These are phyloP conservation scores for Ascoidea tarda DNA, from an alignment of 805 yeast species.

Conservation along the genomic window DNA sequence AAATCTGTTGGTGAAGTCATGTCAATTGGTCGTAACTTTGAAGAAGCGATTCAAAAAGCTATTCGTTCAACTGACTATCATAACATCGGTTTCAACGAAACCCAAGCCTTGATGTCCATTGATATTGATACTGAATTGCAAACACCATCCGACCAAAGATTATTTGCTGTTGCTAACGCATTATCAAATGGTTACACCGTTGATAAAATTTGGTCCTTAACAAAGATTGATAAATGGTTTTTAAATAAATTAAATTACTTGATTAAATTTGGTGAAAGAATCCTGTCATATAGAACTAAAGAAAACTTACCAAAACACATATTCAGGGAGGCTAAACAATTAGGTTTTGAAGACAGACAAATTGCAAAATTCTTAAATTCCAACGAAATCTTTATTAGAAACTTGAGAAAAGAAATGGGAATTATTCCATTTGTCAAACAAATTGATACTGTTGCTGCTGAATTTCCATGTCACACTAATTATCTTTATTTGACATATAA, in stretches of 20 bases:
- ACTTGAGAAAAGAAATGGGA: constrained; percentile 76
- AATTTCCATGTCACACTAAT: constrained; percentile 93
- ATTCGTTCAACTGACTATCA: constrained; percentile 93
- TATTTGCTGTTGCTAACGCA: constrained; percentile 95
- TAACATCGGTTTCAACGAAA: constrained; percentile 84
- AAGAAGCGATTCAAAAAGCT: constrained; percentile 96
- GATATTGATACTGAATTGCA: constrained; percentile 88
- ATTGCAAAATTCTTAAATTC: constrained; percentile 80
- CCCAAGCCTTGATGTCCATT: constrained; percentile 75
- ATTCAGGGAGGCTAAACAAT: constrained; percentile 81
- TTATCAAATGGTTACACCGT: constrained; percentile 79
- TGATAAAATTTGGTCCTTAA: constrained; percentile 80
- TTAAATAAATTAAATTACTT: constrained; percentile 71
- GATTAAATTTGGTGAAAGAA: constrained; percentile 53
- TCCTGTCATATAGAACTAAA: constrained; percentile 40
- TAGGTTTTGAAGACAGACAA: constrained; percentile 95
- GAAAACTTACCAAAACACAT: constrained; percentile 44
- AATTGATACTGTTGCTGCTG: constrained; percentile 98
- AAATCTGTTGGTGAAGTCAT: constrained; percentile 98
- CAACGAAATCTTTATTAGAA: constrained; percentile 85
- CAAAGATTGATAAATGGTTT: constrained; percentile 95
- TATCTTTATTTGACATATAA: constrained; percentile 91
- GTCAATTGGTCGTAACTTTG: constrained; percentile 95
- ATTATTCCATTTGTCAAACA: constrained; percentile 88
- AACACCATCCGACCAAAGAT: constrained; percentile 94